Conservation (phyloP, 208 protist species). For the Crithidia mellificae region DNA sequence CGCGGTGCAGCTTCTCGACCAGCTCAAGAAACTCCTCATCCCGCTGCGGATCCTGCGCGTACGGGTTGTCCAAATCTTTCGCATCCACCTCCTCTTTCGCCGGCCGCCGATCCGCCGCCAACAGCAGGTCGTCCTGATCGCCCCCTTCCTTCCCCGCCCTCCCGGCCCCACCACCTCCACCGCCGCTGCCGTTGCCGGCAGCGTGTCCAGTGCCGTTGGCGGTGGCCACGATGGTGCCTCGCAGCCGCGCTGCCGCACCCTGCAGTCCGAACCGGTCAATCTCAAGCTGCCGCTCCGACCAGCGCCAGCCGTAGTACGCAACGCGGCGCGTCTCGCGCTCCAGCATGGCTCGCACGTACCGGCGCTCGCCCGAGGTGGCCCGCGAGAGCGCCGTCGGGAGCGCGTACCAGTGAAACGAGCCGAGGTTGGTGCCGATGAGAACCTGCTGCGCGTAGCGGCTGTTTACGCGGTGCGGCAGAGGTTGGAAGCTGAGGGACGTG, state of each 20-base stretch:
- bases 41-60: slow-evolving; percentile 61
- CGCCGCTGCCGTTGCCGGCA: neutral
- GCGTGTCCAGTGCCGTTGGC: neutral
- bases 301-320: slow-evolving; percentile 85
- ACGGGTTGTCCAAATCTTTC: slow-evolving; percentile 54
- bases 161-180: neutral
- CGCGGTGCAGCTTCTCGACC: slow-evolving; percentile 52
- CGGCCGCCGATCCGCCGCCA: slow-evolving; percentile 9
- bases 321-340: slow-evolving; percentile 88
- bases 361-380: slow-evolving; percentile 71
- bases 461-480: slow-evolving; percentile 46
- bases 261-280: slow-evolving; percentile 76
- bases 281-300: slow-evolving; percentile 73
- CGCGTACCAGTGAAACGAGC: slow-evolving; percentile 88
- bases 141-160: slow-evolving; percentile 3
- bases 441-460: slow-evolving; percentile 79
- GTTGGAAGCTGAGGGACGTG: slow-evolving; percentile 87
- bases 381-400: slow-evolving; percentile 83
- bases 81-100: slow-evolving; percentile 21
- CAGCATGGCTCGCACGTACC: slow-evolving; percentile 82
- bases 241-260: slow-evolving; percentile 31
- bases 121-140: slow-evolving; percentile 14
- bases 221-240: slow-evolving; percentile 22
- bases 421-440: slow-evolving; percentile 82
- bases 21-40: slow-evolving; percentile 74